Evolutionary conservation across 257 asterid genomes (phyloP), one percentile per base, ranked within the genome.

Genomic region (Salvia splendens): DNA sequence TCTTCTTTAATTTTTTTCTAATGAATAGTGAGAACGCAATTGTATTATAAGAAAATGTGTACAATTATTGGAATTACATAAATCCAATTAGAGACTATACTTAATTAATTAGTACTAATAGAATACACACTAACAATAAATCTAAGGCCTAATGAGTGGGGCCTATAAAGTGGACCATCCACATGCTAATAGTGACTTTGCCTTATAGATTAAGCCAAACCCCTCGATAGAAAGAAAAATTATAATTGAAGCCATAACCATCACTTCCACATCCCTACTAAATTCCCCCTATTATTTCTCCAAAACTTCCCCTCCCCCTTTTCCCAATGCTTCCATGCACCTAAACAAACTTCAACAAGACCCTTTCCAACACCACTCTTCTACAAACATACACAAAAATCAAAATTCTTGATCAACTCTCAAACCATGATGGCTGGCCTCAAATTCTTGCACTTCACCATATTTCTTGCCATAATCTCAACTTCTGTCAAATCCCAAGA

Each of bases 201-300:
- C 62, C 86, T 82, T 76, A 51, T 48, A 61, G 72, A 67, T 82
- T 73, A 82, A 82, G 82, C 77, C 80, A 75, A 70, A 15, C 75
- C 45, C 76, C 40, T 43, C 65, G 54, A 7, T 40, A 10, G 60
- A 51, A 6, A 51, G 8, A 10, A 14, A 71, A 52, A 73, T 65
- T 60, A 76, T 32, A 62, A 30, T 54, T 61, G 41, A 71, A 67
- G 77, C 58, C 17, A 63, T 49, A 73, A 72, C 76, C n/a, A 71
- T 72, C 59, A 36, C 52, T 57, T 67, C 73, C 20, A 45, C 43
- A 59, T 51, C 28, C 33, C 55, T 7, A 17, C 41, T 41, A 67
- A 67, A 41, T n/a, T 6, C 32, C 47, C 32, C 41, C 51, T 51
- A 56, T 58, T 24, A 60, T 68, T 71, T 57, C 68, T 51, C 64